A percentile compares a stretch with the other conserved stretches of the same genome.
Evolutionary conservation across 1,284 basidiomycete genomes (phyloP).

Genomic region (Taiwanofungus camphoratus): DNA sequence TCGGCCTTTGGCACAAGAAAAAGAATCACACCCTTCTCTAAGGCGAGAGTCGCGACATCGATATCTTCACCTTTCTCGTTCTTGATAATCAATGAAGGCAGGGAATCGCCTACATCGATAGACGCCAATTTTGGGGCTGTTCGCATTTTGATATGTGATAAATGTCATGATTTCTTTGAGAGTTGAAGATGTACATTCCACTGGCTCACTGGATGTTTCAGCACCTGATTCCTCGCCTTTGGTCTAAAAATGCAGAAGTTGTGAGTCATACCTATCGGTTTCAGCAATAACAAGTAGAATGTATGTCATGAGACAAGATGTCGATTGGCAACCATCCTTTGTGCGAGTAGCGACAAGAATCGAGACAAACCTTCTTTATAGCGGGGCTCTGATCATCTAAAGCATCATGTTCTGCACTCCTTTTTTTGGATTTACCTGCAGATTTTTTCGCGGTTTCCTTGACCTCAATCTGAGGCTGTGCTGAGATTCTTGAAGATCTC

Average conservation of each 20-base stretch:
- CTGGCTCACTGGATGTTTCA: constrained; percentile 12
- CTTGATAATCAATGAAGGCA: constrained; percentile 74
- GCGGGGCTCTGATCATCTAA: constrained; percentile 18
- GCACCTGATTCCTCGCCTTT: constrained; percentile 16
- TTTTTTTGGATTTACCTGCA: constrained; percentile 22
- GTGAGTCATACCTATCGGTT: background rate
- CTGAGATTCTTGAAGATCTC: constrained; percentile 25
- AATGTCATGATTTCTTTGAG: too few species aligned
- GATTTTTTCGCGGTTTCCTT: constrained; percentile 18
- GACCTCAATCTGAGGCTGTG: constrained; percentile 25
- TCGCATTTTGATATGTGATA: too few species aligned
- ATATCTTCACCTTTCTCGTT: constrained; percentile 75
- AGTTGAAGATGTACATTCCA: too few species aligned
- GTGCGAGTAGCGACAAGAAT: background rate
- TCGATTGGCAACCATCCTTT: background rate
- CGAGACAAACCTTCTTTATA: constrained; percentile 24
- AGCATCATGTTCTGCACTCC: constrained; percentile 18
- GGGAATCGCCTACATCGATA: constrained; percentile 69
- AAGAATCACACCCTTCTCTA: constrained; percentile 73
- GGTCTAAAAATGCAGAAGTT: constrained; percentile 10
- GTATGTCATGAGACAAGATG: background rate
- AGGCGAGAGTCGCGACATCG: constrained; percentile 52
- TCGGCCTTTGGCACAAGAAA: constrained; percentile 86
- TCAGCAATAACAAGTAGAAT: background rate
- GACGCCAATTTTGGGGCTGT: constrained; percentile 24